Base-by-base conservation (phyloP, 371 early-diverging fungal genomes). In the Amoeboaphelidium occidentale region DNA sequence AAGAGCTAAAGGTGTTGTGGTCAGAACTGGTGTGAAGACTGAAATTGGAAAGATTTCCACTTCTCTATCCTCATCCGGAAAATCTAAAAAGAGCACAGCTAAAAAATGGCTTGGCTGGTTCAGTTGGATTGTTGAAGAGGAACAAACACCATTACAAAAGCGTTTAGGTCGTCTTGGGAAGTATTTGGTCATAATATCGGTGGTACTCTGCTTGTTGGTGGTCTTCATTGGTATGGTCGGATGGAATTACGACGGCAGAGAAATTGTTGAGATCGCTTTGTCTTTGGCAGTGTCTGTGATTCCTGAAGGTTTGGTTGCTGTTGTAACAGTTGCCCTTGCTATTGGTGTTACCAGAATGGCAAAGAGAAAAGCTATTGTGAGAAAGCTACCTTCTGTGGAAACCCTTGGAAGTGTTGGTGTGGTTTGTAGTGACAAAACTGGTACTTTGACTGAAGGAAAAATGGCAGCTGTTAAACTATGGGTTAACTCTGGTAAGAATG, bases 351-450 rank as follows among this genome's bases (percentile, higher is more conserved):
- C 70, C 24, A 61, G 80, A 21, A 83, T 96, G 86, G 86, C 89
- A 25, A 69, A 72, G 44, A 68, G 73, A 43, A 73, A 84, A 50
- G 90, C 84, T 3, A 73, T 92, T 20, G 88, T 92, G 1, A 75
- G 87, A 48, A 81, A 86, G 51, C 66, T 92, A 13, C 79, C 77
- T 2, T 77, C 84, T 2, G 70, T 96, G 1, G 92, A 92, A 65
- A 78, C 80, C 4, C 62, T 92, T 6, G 92, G 92, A 22, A 76
- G 82, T 0, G 84, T 92, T 2, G 84, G 86, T 27, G 78, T 80
- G 52, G 78, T 96, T 51, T 89, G 90, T 61, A 86, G 89, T 0
- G 91, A 91, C 58, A 92, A 96, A 58, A 92, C 90, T 0, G 92
- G 93, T 25, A 92, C 93, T 0, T 61, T 94, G 45, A 91, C 92